phyloP scores from a whole-genome alignment of 148 eudicot genomes.

The Spergularia marina region DNA sequence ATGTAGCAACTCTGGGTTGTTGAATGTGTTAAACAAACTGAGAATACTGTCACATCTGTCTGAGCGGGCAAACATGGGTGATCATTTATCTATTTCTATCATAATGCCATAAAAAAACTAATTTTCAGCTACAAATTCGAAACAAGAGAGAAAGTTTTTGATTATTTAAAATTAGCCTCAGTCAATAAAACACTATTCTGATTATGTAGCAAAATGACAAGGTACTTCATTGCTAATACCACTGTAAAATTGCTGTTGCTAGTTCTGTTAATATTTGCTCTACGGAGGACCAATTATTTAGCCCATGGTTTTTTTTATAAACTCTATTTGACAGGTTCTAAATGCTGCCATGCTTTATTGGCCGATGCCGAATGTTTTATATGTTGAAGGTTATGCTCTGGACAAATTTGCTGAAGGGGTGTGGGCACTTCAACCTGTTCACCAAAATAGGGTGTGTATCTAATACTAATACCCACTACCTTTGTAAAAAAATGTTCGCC shows the following conservation, averaged over 20 bases:
- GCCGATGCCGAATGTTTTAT: conserved; percentile 73
- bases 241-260: neutral
- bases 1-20: too few species aligned
- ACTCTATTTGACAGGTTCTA: conserved; percentile 54
- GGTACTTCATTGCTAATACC: neutral
- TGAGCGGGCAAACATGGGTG: neutral
- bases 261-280: neutral
- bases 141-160: too few species aligned
- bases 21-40: too few species aligned
- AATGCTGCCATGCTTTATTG: conserved; percentile 98
- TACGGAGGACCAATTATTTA: neutral
- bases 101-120: too few species aligned
- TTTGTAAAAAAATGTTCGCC: neutral
- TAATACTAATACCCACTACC: neutral
- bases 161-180: too few species aligned
- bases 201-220: too few species aligned
- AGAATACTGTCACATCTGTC: neutral
- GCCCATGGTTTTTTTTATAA: neutral
- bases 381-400: conserved; percentile 94
- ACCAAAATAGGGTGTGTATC: conserved; percentile 68
- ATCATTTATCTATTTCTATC: too few species aligned
- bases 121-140: too few species aligned
- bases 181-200: too few species aligned
- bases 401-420: conserved; percentile 82
- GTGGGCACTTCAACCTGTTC: conserved; percentile 86